Percentiles rank a stretch among this genome's conserved stretches.
Evolutionary conservation across 148 eudicot species (phyloP).

Genomic region (Silene latifolia): DNA sequence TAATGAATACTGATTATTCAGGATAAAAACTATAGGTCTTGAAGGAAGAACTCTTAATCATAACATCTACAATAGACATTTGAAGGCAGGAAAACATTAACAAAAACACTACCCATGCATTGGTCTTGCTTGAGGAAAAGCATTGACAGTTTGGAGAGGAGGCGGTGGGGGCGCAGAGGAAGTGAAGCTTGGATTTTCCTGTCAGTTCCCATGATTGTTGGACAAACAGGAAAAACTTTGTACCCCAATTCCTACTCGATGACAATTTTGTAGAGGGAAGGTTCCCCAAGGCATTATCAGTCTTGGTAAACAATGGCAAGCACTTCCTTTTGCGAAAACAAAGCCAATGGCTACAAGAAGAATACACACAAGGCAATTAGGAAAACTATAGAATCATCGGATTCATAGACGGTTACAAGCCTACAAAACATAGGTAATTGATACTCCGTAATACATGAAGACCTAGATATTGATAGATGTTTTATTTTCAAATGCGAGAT

Average conservation of each 20-base stretch:
- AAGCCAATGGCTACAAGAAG: constrained; percentile 13
- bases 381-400: background rate
- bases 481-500: background rate
- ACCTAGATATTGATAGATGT: too few species aligned
- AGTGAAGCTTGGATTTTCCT: constrained; percentile 37
- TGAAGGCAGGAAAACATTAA: background rate
- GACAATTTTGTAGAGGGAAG: constrained; percentile 39
- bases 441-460: background rate
- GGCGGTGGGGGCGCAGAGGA: constrained; percentile 23
- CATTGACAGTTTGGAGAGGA: constrained; percentile 31
- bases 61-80: background rate
- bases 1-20: too few species aligned
- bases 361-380: constrained; percentile 7
- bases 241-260: constrained; percentile 47
- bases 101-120: constrained; percentile 52
- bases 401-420: background rate
- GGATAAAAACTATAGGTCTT: constrained; percentile 3
- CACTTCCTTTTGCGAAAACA: constrained; percentile 20
- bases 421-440: too few species aligned
- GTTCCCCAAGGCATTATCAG: constrained; percentile 71
- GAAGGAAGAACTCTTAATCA: background rate
- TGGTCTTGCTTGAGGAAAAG: constrained; percentile 50
- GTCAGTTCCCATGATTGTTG: constrained; percentile 55
- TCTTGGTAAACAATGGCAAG: constrained; percentile 33
- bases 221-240: constrained; percentile 37